Conservation (phyloP, 2,329 filamentous ascomycete genomes). For the Neofusicoccum parvum region DNA sequence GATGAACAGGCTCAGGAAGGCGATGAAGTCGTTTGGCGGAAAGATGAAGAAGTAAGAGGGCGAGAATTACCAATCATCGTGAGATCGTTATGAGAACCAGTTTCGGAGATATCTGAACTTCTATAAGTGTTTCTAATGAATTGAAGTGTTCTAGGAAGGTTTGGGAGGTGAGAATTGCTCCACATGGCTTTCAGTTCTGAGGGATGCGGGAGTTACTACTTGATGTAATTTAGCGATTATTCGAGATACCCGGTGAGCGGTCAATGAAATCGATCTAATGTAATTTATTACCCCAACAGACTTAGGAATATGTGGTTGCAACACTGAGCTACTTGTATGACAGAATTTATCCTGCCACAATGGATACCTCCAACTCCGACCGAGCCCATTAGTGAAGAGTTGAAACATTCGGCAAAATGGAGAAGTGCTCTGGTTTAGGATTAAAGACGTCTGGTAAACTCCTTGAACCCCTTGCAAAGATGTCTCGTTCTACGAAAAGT, state of each 20-base stretch:
- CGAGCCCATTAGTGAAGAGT: no score
- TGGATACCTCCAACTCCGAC: no score
- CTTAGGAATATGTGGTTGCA: neutral
- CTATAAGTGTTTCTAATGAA: neutral
- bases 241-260: conserved; percentile 13
- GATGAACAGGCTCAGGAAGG: conserved; percentile 18
- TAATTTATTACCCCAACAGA: neutral
- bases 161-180: neutral
- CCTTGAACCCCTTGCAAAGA: no score
- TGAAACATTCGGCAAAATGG: no score
- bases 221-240: conserved; percentile 15
- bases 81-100: no score
- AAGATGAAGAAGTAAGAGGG: conserved; percentile 10
- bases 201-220: neutral
- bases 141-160: neutral
- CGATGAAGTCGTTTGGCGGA: conserved; percentile 20
- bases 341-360: neutral
- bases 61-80: neutral
- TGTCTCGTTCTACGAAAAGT: no score
- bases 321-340: neutral
- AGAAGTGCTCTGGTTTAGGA: no score
- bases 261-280: neutral
- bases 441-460: no score
- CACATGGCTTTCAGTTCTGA: neutral
- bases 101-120: neutral